Conservation (phyloP, 176 grass and related monocot genomes). For the Pharus latifolius region DNA sequence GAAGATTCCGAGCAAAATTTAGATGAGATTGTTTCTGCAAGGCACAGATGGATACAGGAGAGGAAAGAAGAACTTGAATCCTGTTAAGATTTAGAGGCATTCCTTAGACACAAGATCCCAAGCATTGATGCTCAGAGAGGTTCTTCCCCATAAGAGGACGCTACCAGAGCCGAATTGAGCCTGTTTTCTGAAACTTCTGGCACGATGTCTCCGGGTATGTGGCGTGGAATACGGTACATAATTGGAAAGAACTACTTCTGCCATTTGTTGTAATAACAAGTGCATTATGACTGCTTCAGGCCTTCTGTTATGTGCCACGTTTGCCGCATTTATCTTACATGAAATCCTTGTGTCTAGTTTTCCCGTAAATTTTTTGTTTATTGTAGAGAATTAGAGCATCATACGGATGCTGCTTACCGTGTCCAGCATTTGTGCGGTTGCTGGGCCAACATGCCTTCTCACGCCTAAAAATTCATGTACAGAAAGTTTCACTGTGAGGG, state of each 20-base stretch:
- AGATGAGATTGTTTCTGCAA: neutral
- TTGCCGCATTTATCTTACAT: neutral
- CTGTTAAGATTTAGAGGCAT: no score
- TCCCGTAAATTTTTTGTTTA: neutral
- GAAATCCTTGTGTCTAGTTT: neutral
- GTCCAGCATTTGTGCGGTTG: neutral
- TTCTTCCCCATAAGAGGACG: neutral
- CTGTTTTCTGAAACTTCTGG: neutral
- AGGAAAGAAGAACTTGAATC: neutral
- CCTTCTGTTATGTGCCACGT: no score
- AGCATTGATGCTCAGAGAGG: neutral
- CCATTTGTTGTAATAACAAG: neutral
- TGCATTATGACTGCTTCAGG: no score
- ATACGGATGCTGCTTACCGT: neutral
- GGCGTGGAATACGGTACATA: neutral
- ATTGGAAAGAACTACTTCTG: neutral
- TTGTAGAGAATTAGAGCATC: neutral
- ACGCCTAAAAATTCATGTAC: neutral
- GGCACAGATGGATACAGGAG: neutral
- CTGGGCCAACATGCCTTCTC: neutral
- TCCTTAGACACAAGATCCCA: no score
- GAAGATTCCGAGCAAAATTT: constrained; percentile 71
- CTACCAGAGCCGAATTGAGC: neutral
- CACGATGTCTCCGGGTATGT: neutral
- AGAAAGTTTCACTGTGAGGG: neutral